A percentile compares a stretch with the other conserved stretches of the same genome.
phyloP scores from a whole-genome alignment of 2,329 filamentous ascomycete species.

The Colletotrichum spinosum region DNA sequence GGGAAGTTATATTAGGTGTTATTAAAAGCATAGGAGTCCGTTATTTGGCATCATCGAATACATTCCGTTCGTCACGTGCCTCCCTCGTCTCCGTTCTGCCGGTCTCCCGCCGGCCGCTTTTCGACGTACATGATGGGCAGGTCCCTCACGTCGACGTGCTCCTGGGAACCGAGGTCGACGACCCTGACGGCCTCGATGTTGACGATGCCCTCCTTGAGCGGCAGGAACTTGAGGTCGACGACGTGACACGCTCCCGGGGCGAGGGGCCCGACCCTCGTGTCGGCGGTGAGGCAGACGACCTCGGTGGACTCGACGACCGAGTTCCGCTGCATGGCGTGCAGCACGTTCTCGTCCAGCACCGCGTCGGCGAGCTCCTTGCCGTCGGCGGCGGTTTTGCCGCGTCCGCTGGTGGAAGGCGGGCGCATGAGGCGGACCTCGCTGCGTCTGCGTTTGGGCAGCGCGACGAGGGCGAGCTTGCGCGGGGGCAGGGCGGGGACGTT shows the following conservation, averaged over 20 bases:
- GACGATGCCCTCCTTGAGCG: constrained; percentile 74
- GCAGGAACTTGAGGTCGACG: constrained; percentile 78
- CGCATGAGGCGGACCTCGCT: constrained; percentile 65
- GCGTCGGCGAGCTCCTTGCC: constrained; percentile 67
- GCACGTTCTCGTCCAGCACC: constrained; percentile 76
- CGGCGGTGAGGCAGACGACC: constrained; percentile 79
- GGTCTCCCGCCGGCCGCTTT: constrained; percentile 34
- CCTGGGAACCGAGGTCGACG: constrained; percentile 78
- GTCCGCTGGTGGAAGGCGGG: constrained; percentile 65
- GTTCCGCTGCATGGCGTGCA: constrained; percentile 78
- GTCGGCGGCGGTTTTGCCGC: constrained; percentile 37
- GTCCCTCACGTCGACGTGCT: constrained; percentile 82
- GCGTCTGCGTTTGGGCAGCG: constrained; percentile 73
- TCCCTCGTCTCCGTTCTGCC: not conserved
- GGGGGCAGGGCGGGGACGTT: constrained; percentile 51
- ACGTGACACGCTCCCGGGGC: constrained; percentile 80
- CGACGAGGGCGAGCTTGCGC: constrained; percentile 77
- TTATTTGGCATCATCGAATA: not conserved
- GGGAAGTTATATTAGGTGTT: constrained; percentile 7
- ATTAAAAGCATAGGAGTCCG: not conserved
- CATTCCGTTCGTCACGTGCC: not conserved
- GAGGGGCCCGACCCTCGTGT: constrained; percentile 79
- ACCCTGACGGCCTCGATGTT: constrained; percentile 79
- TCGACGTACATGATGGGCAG: constrained; percentile 75
- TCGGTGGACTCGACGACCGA: constrained; percentile 73